phyloP scores from a whole-genome alignment of 345 rosid species.

The Durio zibethinus region DNA sequence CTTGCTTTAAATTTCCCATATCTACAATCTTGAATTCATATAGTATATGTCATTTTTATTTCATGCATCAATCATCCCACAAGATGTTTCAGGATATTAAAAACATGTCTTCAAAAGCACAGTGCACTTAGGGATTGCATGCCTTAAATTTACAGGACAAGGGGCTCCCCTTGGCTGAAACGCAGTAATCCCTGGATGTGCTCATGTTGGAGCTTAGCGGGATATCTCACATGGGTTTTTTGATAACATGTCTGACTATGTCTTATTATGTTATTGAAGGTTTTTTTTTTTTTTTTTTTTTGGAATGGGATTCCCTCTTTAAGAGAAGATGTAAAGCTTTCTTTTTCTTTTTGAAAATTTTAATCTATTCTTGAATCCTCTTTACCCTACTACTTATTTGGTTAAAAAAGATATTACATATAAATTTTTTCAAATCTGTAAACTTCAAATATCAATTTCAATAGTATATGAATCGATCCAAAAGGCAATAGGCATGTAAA shows the following conservation, averaged over 20 bases:
- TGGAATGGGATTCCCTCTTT: too few species aligned
- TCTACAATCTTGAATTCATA: background rate
- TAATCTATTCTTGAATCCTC: too few species aligned
- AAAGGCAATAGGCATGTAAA: too few species aligned
- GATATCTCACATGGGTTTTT: conserved; percentile 12
- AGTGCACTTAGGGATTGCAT: background rate
- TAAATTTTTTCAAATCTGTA: too few species aligned
- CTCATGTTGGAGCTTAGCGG: background rate
- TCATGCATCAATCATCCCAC: background rate
- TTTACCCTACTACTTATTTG: too few species aligned
- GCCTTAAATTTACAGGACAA: background rate
- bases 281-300: background rate
- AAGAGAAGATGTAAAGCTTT: too few species aligned
- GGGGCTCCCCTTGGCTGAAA: background rate
- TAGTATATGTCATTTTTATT: background rate
- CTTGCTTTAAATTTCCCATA: background rate
- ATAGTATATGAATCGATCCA: too few species aligned
- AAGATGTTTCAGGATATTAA: background rate
- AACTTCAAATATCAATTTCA: too few species aligned
- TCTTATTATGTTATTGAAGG: background rate
- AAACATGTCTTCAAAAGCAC: background rate
- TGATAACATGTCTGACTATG: background rate
- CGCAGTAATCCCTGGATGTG: background rate
- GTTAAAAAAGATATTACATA: too few species aligned
- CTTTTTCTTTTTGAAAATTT: too few species aligned